Percentiles rank a stretch among this genome's conserved stretches.
These are phyloP conservation scores for Solanum hybrid DNA, from an alignment of 305 asterid genomes.

Conservation along the genomic window DNA sequence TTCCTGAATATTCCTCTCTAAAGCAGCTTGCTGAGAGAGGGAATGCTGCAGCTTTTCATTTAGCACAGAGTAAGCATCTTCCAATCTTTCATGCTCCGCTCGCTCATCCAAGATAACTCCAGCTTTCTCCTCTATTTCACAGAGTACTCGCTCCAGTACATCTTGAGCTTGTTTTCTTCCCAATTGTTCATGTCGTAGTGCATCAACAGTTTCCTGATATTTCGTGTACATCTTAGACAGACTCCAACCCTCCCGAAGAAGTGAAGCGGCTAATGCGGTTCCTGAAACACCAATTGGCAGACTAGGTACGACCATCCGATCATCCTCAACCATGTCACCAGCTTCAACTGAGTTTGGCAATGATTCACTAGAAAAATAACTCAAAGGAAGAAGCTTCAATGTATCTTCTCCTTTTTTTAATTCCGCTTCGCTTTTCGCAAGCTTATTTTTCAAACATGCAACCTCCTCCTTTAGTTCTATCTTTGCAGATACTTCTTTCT, in stretches of 20 bases:
- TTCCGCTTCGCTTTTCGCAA: conserved; percentile 40
- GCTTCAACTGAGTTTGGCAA: conserved; percentile 22
- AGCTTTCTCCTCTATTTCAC: conserved; percentile 82
- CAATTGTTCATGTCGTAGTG: conserved; percentile 79
- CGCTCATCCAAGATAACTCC: conserved; percentile 85
- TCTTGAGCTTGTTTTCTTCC: conserved; percentile 89
- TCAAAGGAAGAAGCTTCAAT: conserved; percentile 41
- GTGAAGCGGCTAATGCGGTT: conserved; percentile 94
- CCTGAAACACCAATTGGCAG: conserved; percentile 86
- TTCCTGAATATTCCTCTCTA: conserved; percentile 56
- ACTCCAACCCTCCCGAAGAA: conserved; percentile 97
- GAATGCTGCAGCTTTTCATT: conserved; percentile 65
- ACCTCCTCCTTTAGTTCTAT: conserved; percentile 62
- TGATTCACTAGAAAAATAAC: conserved; percentile 23
- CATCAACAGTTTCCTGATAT: conserved; percentile 94
- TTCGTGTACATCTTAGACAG: conserved; percentile 72
- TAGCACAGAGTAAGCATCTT: conserved; percentile 56
- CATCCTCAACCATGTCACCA: conserved; percentile 38
- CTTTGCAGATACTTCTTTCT: conserved; percentile 54
- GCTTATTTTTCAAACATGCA: conserved; percentile 50
- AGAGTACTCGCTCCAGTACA: conserved; percentile 80
- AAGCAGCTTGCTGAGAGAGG: conserved; percentile 49
- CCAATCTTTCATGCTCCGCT: conserved; percentile 79
- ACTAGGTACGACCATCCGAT: conserved; percentile 59
- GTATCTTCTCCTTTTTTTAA: conserved; percentile 51